These are phyloP conservation scores for Colletotrichum sp. DNA, from an alignment of 2,329 filamentous ascomycete species.

Conservation along the genomic window DNA sequence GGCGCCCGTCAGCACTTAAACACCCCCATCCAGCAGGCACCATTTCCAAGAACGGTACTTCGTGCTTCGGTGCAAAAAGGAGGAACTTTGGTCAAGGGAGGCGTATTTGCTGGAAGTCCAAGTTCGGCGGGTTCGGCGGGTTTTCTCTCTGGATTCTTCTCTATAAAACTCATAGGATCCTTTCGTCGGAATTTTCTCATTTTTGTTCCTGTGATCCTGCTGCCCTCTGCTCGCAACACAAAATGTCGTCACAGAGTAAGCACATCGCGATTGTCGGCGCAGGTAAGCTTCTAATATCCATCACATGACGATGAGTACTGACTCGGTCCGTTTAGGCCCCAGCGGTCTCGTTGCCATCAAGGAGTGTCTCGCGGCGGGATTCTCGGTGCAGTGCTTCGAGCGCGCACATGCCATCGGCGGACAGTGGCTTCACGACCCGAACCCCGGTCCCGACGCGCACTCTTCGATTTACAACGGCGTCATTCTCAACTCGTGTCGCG, in stretches of 20 bases:
- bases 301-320: neutral
- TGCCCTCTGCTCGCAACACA: neutral
- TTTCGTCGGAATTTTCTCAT: neutral
- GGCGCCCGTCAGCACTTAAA: neutral
- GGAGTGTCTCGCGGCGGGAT: conserved; percentile 39
- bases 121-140: neutral
- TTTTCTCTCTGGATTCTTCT: neutral
- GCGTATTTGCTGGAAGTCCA: neutral
- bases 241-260: neutral
- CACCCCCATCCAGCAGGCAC: neutral
- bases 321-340: conserved; percentile 27
- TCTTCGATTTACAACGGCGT: conserved; percentile 40
- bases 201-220: neutral
- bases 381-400: conserved; percentile 40
- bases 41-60: neutral
- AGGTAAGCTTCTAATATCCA: conserved; percentile 10
- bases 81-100: neutral
- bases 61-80: neutral
- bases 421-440: conserved; percentile 40
- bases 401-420: conserved; percentile 37
- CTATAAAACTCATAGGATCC: neutral
- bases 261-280: conserved; percentile 28
- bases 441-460: conserved; percentile 27
- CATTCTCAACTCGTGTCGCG: conserved; percentile 40
- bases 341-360: conserved; percentile 40